Evolutionary conservation across 768 basidiomycete species (phyloP).

Genomic region (Leccinum subgranulosum): DNA sequence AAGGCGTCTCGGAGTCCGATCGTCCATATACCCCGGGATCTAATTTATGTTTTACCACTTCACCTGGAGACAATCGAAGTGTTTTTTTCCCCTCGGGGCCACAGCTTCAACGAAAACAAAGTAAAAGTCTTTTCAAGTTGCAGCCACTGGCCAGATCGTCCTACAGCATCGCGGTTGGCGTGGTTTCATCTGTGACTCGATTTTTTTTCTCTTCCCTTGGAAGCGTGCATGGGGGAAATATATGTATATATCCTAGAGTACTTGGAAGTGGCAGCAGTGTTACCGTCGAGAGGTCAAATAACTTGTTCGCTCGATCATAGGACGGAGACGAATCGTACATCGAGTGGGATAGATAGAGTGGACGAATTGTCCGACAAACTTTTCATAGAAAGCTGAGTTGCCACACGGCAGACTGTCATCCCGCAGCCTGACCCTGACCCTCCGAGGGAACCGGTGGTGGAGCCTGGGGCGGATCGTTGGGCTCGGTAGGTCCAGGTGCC

Average conservation of each 20-base stretch:
- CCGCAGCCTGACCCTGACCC: not conserved
- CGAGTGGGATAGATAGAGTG: not conserved
- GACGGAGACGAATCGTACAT: not conserved
- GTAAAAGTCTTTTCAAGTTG: not conserved
- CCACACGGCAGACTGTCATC: not conserved
- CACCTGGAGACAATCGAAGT: not conserved
- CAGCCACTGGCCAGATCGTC: too few species aligned
- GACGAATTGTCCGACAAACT: not conserved
- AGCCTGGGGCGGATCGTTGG: constrained; percentile 22
- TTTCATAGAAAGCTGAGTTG: not conserved
- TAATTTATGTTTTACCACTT: not conserved
- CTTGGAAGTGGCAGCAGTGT: not conserved
- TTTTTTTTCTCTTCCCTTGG: not conserved
- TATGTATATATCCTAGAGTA: not conserved
- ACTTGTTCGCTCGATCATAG: not conserved
- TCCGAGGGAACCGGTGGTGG: constrained; percentile 10
- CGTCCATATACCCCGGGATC: not conserved
- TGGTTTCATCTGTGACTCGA: not conserved
- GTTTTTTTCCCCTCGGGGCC: not conserved
- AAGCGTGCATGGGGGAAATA: not conserved
- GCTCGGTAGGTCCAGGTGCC: constrained; percentile 33
- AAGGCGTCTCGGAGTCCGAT: not conserved
- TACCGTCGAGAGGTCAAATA: not conserved
- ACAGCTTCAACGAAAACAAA: not conserved
- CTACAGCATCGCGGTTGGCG: too few species aligned